A percentile compares a stretch with the other conserved stretches of the same genome.
These are phyloP conservation scores for Ensete glaucum DNA, from an alignment of 176 grass and related monocot species.

Conservation along the genomic window DNA sequence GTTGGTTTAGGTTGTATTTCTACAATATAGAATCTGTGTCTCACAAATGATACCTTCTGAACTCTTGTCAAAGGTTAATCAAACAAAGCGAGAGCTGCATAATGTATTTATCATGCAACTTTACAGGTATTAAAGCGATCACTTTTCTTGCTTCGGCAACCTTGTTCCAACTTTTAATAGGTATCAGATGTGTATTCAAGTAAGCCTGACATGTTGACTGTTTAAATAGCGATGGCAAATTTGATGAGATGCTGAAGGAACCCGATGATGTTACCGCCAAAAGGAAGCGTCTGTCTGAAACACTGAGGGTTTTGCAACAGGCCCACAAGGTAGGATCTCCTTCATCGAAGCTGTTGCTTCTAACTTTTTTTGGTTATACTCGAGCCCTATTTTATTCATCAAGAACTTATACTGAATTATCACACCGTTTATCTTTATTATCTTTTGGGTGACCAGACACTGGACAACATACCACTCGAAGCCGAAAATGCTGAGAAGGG, in stretches of 20 bases:
- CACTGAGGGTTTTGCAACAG: conserved; percentile 78
- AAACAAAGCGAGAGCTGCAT: conserved; percentile 90
- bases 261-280: conserved; percentile 81
- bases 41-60: not conserved
- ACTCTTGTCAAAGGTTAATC: conserved; percentile 56
- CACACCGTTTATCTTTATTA: not conserved
- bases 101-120: conserved; percentile 83
- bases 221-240: conserved; percentile 48
- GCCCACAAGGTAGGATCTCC: conserved; percentile 59
- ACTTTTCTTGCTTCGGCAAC: conserved; percentile 7
- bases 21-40: too few species aligned
- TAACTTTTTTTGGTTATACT: not conserved
- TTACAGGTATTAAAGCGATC: conserved; percentile 52
- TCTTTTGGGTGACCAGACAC: conserved; percentile 39
- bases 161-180: not conserved
- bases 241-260: conserved; percentile 84
- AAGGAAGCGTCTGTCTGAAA: conserved; percentile 73
- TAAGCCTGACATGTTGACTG: not conserved
- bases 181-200: not conserved
- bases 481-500: conserved; percentile 86
- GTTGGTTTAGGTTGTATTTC: too few species aligned
- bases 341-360: not conserved
- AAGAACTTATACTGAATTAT: not conserved
- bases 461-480: conserved; percentile 95
- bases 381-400: not conserved